phyloP scores from a whole-genome alignment of 352 stramenopile genomes.

The Phytophthora meadii region DNA sequence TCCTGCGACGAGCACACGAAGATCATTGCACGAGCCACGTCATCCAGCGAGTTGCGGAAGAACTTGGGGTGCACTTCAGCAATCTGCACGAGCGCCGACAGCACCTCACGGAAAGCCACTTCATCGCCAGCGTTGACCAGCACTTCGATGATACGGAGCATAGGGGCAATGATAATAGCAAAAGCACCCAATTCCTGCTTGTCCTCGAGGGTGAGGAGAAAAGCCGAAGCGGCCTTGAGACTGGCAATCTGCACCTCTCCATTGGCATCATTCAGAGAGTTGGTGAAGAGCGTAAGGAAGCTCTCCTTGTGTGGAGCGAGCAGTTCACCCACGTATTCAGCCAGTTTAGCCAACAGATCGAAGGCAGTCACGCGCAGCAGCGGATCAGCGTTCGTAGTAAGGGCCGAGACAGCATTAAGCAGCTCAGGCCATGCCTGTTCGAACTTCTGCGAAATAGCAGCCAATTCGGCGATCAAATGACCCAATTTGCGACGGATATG shows the following conservation, averaged over 20 bases:
- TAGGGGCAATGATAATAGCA: constrained; percentile 68
- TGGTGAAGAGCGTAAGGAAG: constrained; percentile 82
- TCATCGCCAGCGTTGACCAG: constrained; percentile 71
- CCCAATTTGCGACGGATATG: constrained; percentile 86
- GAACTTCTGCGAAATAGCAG: constrained; percentile 56
- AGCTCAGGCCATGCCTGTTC: constrained; percentile 79
- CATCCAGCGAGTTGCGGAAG: constrained; percentile 75
- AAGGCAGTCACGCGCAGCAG: constrained; percentile 79
- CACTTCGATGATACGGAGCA: constrained; percentile 81
- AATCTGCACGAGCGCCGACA: constrained; percentile 77
- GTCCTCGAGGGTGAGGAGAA: constrained; percentile 80
- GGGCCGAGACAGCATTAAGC: constrained; percentile 60
- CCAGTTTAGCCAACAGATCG: constrained; percentile 77
- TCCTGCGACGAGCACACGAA: constrained; percentile 71
- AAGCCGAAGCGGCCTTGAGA: constrained; percentile 74
- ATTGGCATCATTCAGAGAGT: constrained; percentile 69
- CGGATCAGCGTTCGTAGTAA: constrained; percentile 65
- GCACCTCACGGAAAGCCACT: constrained; percentile 69
- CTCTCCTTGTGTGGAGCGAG: constrained; percentile 80
- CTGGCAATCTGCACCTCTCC: constrained; percentile 73
- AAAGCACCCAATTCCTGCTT: constrained; percentile 74
- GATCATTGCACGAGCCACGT: constrained; percentile 82
- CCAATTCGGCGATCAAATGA: constrained; percentile 81
- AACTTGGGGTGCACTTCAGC: constrained; percentile 85
- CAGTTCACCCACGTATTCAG: constrained; percentile 71